Evolutionary conservation across 2,329 filamentous ascomycete genomes (phyloP).

Genomic region (Diplodia corticola): DNA sequence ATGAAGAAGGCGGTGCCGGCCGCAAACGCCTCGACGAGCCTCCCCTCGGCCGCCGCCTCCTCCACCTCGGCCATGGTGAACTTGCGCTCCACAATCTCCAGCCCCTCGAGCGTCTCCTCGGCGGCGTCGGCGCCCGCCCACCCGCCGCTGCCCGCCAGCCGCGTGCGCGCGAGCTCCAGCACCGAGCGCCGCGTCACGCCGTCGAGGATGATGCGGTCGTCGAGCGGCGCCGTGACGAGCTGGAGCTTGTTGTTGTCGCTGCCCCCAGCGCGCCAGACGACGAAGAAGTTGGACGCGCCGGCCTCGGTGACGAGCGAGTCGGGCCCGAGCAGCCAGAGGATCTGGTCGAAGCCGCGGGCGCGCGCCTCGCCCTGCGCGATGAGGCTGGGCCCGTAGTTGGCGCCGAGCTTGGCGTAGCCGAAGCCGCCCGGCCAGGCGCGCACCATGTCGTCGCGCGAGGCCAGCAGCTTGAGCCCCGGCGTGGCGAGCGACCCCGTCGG

Average conservation of each 20-base stretch:
- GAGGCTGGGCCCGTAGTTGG: constrained; percentile 87
- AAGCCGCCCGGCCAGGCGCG: constrained; percentile 93
- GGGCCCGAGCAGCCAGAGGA: constrained; percentile 87
- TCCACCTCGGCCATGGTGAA: constrained; percentile 80
- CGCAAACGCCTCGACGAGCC: constrained; percentile 81
- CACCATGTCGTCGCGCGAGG: constrained; percentile 77
- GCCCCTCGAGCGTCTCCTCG: constrained; percentile 37
- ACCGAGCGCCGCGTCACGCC: constrained; percentile 84
- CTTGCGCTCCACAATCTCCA: constrained; percentile 76
- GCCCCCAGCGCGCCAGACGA: constrained; percentile 72
- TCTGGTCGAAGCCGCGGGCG: constrained; percentile 75
- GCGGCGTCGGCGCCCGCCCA: constrained; percentile 26
- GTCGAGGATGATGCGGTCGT: constrained; percentile 80
- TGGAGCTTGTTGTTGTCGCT: constrained; percentile 61
- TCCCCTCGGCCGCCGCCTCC: constrained; percentile 70
- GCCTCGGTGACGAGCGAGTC: constrained; percentile 83
- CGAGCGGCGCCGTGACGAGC: constrained; percentile 80
- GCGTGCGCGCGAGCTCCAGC: constrained; percentile 67
- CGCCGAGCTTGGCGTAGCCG: constrained; percentile 87
- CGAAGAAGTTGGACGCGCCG: constrained; percentile 88
- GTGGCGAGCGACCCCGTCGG: constrained; percentile 22
- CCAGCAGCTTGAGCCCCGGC: constrained; percentile 66
- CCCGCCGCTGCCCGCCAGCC: constrained; percentile 48
- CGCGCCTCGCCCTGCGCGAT: constrained; percentile 76
- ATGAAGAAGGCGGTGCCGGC: constrained; percentile 73